These are phyloP conservation scores for Diatrype stigma DNA, from an alignment of 2,329 filamentous ascomycete species.

Conservation along the genomic window DNA sequence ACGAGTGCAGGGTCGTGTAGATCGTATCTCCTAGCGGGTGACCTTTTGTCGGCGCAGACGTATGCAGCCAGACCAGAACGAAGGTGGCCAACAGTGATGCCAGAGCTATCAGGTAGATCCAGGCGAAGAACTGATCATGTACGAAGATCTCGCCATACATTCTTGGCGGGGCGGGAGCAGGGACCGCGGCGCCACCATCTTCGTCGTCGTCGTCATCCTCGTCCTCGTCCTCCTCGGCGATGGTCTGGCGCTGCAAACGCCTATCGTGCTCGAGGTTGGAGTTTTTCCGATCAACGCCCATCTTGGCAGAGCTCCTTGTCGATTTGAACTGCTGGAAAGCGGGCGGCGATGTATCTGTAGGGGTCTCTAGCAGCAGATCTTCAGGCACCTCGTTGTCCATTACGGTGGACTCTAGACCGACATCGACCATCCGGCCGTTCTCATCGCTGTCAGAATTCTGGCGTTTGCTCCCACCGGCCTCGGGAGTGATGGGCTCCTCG, in stretches of 20 bases:
- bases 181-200: constrained; percentile 13
- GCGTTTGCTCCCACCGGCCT: constrained; percentile 21
- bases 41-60: constrained; percentile 63
- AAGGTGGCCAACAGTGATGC: constrained; percentile 84
- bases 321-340: constrained; percentile 58
- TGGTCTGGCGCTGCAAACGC: constrained; percentile 37
- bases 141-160: constrained; percentile 66
- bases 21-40: constrained; percentile 85
- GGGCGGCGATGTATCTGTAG: constrained; percentile 51
- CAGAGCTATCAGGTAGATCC: constrained; percentile 79
- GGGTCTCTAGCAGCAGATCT: constrained; percentile 53
- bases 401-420: constrained; percentile 70
- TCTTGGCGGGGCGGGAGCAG: constrained; percentile 48
- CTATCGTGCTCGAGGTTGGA: constrained; percentile 46
- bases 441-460: constrained; percentile 33
- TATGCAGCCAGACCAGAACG: constrained; percentile 86
- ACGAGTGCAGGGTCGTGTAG: constrained; percentile 81
- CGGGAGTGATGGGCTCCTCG: constrained; percentile 32
- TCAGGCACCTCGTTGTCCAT: constrained; percentile 57
- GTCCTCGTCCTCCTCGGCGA: constrained; percentile 32
- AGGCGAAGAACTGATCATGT: constrained; percentile 90
- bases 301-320: constrained; percentile 33
- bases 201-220: constrained; percentile 31
- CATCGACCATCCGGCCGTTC: constrained; percentile 73
- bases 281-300: constrained; percentile 34